Evolutionary conservation across 768 basidiomycete genomes (phyloP), one percentile per base, ranked within the genome.

Genomic region (Xanthoconium purpureum): DNA sequence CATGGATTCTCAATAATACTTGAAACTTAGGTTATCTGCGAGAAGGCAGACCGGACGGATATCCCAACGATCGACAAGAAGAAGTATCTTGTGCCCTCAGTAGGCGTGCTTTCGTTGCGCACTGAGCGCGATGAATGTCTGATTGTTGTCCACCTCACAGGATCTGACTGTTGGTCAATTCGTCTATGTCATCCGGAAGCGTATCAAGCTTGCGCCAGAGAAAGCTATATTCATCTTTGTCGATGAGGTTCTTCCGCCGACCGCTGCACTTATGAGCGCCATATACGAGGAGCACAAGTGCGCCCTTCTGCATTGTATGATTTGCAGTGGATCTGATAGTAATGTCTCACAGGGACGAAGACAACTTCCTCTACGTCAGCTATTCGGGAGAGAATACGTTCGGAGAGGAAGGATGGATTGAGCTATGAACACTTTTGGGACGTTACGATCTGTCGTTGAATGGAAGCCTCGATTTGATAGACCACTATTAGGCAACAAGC

Each of bases 201-300:
- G 97, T 59, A 99, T 98, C 88, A 98, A 99, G 85, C 84, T 99
- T 55, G 91, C 94, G 24, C 95, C 97, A 33, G 97, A 99, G 84
- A 98, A 98, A 78, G 97, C 97, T 37, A 99, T 99, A 77, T 99
- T 98, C 79, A 98, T 99, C 75, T 99, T 98, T 67, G 97, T 99
- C 50, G 94, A 99, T 66, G 97, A 99, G 73, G 94, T 98, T 52
- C 81, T 99, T 30, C 97, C 97, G 43, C 97, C 97, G 42, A 98
- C 97, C 1, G 97, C 96, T 14, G 95, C 96, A 3, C 78, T 98
- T 47, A 99, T 99, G 97, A 94, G 92, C 67, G 87, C 93, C 54
- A 98, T 99, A 69, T 99, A 99, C 68, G 97, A 99, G 76, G 97
- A 99, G 75, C 96, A 99, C 82, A 98, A 98, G 95, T 98, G 60